These are phyloP conservation scores for Hepatocystis sp. DNA, from an alignment of 169 alveolate genomes.

Conservation along the genomic window DNA sequence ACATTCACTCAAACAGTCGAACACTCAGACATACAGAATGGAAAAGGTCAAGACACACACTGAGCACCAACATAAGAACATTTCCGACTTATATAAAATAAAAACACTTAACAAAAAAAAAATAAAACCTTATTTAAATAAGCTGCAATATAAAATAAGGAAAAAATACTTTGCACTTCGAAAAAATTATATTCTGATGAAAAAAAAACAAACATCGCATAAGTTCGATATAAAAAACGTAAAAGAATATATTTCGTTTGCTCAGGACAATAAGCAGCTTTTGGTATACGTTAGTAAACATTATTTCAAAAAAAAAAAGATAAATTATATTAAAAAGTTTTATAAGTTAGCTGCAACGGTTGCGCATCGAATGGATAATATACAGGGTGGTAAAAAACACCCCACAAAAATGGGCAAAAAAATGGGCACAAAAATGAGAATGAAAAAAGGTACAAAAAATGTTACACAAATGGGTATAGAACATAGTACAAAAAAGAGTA, in stretches of 20 bases:
- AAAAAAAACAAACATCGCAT: neutral
- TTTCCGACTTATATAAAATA: conserved; percentile 36
- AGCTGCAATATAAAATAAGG: conserved; percentile 57
- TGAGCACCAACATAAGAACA: conserved; percentile 10
- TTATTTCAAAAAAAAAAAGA: conserved; percentile 32
- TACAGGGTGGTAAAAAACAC: neutral
- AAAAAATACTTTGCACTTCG: conserved; percentile 47
- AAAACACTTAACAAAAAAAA: conserved; percentile 25
- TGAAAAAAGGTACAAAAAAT: neutral
- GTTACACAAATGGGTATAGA: neutral
- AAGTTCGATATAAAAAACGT: neutral
- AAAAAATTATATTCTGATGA: conserved; percentile 24
- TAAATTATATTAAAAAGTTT: conserved; percentile 35
- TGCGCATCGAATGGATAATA: conserved; percentile 2
- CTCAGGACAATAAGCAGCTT: conserved; percentile 12
- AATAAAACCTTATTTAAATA: conserved; percentile 55
- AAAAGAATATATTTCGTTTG: conserved; percentile 9
- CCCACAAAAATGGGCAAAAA: too few relatives aligned
- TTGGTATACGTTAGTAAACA: conserved; percentile 18
- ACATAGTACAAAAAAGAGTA: too few relatives aligned
- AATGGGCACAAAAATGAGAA: neutral
- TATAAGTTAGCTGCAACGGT: conserved; percentile 8
- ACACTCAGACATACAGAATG: neutral
- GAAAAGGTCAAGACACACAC: neutral
- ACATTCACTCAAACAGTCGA: too few relatives aligned